Conservation (phyloP, 495 filamentous ascomycete species). For the Podospora bellae-mahoneyi region DNA sequence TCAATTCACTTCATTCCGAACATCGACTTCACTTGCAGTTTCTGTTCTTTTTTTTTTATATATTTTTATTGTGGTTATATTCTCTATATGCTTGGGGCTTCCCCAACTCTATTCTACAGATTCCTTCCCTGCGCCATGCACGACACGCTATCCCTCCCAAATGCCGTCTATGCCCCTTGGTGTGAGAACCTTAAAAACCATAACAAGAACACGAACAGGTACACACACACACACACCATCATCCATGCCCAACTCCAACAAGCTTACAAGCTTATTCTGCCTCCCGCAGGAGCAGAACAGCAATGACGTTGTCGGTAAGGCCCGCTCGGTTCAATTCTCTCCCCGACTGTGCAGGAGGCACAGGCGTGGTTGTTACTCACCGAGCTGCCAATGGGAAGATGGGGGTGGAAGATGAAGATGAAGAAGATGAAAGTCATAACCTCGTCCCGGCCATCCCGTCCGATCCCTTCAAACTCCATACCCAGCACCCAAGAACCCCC, state of each 20-base stretch:
- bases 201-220: not conserved
- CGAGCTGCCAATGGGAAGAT: constrained; percentile 6
- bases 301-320: not conserved
- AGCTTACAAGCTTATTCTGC: not conserved
- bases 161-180: not conserved
- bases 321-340: not conserved
- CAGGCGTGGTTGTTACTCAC: not conserved
- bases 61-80: not conserved
- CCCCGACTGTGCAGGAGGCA: not conserved
- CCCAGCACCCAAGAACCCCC: constrained; percentile 6
- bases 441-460: constrained; percentile 5
- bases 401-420: constrained; percentile 1
- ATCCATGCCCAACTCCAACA: not conserved
- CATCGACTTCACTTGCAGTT: not conserved
- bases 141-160: not conserved
- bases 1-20: not conserved
- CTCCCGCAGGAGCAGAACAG: not conserved
- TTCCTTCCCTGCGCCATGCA: not conserved
- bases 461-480: constrained; percentile 4
- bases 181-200: constrained; percentile 5
- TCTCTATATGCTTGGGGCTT: not conserved
- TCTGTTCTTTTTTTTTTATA: not conserved
- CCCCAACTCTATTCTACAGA: not conserved
- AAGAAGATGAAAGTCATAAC: constrained; percentile 4
- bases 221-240: not conserved